phyloP scores from a whole-genome alignment of 495 filamentous ascomycete genomes.

The Lophiotrema nucula region DNA sequence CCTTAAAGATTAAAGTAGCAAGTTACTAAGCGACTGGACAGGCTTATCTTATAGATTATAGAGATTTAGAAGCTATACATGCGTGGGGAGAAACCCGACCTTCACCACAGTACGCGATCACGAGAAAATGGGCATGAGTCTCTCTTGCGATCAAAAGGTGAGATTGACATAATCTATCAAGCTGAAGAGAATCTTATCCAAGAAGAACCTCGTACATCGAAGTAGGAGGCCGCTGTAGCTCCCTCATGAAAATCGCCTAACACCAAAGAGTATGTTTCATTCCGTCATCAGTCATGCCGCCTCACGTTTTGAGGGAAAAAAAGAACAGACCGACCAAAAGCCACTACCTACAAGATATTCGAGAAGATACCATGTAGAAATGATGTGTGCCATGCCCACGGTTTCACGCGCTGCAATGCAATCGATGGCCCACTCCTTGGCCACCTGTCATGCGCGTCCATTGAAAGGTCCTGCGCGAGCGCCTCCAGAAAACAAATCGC shows the following conservation, averaged over 20 bases:
- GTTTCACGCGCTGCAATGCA: too few relatives aligned
- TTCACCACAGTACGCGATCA: too few relatives aligned
- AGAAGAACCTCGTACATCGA: conserved; percentile 17
- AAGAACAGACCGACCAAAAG: background rate
- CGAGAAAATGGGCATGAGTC: too few relatives aligned
- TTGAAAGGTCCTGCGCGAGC: too few relatives aligned
- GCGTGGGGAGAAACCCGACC: conserved; percentile 49
- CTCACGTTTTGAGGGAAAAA: background rate
- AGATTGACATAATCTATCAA: background rate
- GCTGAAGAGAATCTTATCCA: conserved; percentile 15
- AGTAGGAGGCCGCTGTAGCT: conserved; percentile 13
- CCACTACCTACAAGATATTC: too few relatives aligned
- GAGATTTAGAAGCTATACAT: conserved; percentile 54
- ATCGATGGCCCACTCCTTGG: too few relatives aligned
- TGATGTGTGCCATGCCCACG: too few relatives aligned
- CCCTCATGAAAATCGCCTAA: conserved; percentile 7
- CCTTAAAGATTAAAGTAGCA: conserved; percentile 56
- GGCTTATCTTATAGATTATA: conserved; percentile 71
- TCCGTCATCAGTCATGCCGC: conserved; percentile 23
- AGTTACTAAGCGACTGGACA: conserved; percentile 68
- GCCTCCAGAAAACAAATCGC: too few relatives aligned
- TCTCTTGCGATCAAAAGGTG: too few relatives aligned
- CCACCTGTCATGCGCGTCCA: too few relatives aligned
- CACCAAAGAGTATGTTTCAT: conserved; percentile 5
- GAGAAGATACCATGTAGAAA: too few relatives aligned